Evolutionary conservation across 2,329 filamentous ascomycete species (phyloP).

Genomic region (Aspergillus spinulosporus): DNA sequence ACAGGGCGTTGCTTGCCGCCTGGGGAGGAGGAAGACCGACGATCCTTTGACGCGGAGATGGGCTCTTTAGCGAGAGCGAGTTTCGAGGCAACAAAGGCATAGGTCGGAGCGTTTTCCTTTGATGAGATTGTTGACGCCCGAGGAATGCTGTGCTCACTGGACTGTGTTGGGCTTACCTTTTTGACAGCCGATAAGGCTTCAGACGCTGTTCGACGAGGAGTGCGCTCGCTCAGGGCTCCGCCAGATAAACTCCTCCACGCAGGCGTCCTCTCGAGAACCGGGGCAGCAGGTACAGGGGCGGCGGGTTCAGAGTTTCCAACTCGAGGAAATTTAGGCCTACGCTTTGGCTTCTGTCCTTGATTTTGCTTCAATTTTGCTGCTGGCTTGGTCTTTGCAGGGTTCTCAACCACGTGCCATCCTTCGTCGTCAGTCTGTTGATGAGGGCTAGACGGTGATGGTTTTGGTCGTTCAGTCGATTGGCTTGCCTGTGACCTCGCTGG

Average conservation of each 20-base stretch:
- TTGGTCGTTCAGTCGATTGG: constrained; percentile 32
- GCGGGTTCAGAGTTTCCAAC: constrained; percentile 24
- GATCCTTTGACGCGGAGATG: constrained; percentile 21
- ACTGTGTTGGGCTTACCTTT: constrained; percentile 35
- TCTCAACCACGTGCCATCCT: constrained; percentile 38
- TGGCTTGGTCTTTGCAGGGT: constrained; percentile 19
- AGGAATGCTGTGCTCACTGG: constrained; percentile 1
- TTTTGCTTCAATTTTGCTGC: neutral
- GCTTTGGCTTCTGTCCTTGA: constrained; percentile 14
- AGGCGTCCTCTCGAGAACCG: constrained; percentile 28
- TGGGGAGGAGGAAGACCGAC: constrained; percentile 25
- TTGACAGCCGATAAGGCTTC: constrained; percentile 42
- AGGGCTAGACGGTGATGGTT: constrained; percentile 24
- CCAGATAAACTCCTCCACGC: constrained; percentile 33
- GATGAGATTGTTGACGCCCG: neutral
- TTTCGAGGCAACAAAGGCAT: constrained; percentile 35
- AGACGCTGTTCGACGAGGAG: constrained; percentile 38
- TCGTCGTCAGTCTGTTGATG: constrained; percentile 26
- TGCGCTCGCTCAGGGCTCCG: constrained; percentile 22
- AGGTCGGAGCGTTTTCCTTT: constrained; percentile 35
- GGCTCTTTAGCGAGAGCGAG: constrained; percentile 24
- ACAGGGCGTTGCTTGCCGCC: constrained; percentile 17
- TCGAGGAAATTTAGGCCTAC: constrained; percentile 20
- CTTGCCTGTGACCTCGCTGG: constrained; percentile 34
- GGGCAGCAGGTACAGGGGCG: constrained; percentile 16